Percentiles rank a stretch among this genome's conserved stretches.
Conservation (phyloP, 257 asterid species). For the Schizonepeta tenuifolia region DNA sequence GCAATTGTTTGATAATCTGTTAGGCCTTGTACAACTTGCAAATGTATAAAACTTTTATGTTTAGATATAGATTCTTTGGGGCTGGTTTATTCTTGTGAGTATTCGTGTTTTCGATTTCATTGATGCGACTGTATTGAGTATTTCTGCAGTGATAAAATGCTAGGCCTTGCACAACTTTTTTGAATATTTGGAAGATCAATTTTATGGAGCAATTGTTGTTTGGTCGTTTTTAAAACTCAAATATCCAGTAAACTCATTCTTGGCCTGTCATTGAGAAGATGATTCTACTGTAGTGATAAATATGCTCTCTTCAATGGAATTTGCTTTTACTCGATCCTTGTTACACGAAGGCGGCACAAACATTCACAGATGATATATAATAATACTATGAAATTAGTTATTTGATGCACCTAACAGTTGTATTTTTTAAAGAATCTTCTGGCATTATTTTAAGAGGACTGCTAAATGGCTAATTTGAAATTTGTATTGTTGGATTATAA, state of each 20-base stretch:
- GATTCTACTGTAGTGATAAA: neutral
- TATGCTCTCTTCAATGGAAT: neutral
- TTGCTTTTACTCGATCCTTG: neutral
- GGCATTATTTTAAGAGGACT: constrained; percentile 4
- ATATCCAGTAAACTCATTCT: neutral
- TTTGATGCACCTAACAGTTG: neutral
- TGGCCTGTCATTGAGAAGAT: neutral
- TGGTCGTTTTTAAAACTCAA: neutral
- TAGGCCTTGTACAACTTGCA: constrained; percentile 8
- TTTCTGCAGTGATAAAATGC: neutral
- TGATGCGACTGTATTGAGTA: neutral
- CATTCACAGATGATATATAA: too few relatives aligned
- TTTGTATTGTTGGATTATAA: neutral
- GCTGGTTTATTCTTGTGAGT: neutral
- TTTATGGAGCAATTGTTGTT: neutral
- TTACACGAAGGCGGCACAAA: neutral
- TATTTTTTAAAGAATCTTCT: neutral
- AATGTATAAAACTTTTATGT: too few relatives aligned
- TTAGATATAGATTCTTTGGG: neutral
- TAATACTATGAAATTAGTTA: neutral
- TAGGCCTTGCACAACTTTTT: constrained; percentile 7
- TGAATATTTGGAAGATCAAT: neutral
- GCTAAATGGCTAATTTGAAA: neutral
- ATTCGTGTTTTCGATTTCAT: neutral
- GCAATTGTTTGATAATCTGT: neutral